Conservation (phyloP, 2,329 filamentous ascomycete species). For the Emericellopsis cladophorae region DNA sequence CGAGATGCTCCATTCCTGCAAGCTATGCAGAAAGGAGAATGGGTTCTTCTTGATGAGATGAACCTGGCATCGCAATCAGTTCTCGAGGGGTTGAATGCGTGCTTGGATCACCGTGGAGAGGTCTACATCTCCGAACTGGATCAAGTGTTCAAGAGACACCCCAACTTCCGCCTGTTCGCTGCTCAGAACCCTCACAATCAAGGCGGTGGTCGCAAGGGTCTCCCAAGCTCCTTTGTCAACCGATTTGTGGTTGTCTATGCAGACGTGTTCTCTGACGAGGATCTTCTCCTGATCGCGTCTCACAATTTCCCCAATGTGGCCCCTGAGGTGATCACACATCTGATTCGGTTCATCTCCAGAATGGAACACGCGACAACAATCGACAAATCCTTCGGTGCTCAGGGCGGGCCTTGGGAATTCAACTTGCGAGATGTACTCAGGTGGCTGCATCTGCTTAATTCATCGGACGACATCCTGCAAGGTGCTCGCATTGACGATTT, state of each 20-base stretch:
- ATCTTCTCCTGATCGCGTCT: slow-evolving; percentile 70
- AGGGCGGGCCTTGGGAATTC: slow-evolving; percentile 84
- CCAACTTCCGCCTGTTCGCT: slow-evolving; percentile 86
- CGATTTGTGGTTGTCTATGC: slow-evolving; percentile 97
- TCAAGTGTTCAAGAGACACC: slow-evolving; percentile 82
- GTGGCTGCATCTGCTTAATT: slow-evolving; percentile 58
- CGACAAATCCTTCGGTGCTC: slow-evolving; percentile 42
- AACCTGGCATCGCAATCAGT: slow-evolving; percentile 95
- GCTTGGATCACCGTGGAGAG: slow-evolving; percentile 89
- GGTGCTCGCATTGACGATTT: slow-evolving; percentile 57
- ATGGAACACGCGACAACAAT: slow-evolving; percentile 61
- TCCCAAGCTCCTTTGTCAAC: slow-evolving; percentile 94
- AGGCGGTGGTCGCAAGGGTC: slow-evolving; percentile 85
- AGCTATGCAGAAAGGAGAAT: slow-evolving; percentile 93
- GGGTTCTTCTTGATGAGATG: slow-evolving; percentile 98
- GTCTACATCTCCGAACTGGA: slow-evolving; percentile 93
- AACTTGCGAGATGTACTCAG: slow-evolving; percentile 83
- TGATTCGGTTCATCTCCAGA: slow-evolving; percentile 72
- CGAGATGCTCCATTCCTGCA: slow-evolving; percentile 88
- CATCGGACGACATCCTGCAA: slow-evolving; percentile 44
- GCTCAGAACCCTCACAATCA: slow-evolving; percentile 97
- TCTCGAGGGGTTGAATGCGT: slow-evolving; percentile 89
- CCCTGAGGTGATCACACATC: slow-evolving; percentile 42
- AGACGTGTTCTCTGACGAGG: slow-evolving; percentile 71
- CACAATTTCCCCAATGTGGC: slow-evolving; percentile 60